Percentiles rank a stretch among this genome's conserved stretches.
Conservation (phyloP, 306 rosid genomes). For the Arachis stenosperma region DNA sequence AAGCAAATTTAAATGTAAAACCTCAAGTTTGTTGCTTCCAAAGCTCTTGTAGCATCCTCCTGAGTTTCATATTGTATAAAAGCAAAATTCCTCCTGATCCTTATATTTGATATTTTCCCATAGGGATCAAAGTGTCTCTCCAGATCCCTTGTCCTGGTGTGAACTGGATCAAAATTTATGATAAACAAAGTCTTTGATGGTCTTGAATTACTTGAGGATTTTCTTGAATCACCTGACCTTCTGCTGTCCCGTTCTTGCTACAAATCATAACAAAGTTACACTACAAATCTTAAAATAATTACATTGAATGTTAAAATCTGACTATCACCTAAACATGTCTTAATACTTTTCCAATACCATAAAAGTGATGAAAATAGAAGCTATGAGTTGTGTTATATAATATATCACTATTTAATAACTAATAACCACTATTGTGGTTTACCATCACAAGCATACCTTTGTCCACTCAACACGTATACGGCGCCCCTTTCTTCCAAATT, state of each 20-base stretch:
- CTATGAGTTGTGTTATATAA: background rate
- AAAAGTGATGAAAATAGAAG: constrained; percentile 27
- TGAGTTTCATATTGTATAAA: constrained; percentile 76
- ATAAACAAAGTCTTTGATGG: constrained; percentile 83
- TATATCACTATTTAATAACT: too few species aligned
- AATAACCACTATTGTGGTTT: constrained; percentile 8
- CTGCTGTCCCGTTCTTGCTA: constrained; percentile 81
- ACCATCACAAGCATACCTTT: constrained; percentile 51
- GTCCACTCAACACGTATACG: constrained; percentile 88
- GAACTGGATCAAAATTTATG: constrained; percentile 81
- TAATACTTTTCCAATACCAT: constrained; percentile 7
- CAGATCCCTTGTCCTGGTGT: constrained; percentile 80
- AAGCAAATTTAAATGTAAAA: constrained; percentile 10
- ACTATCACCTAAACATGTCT: constrained; percentile 18
- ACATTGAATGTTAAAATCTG: constrained; percentile 10
- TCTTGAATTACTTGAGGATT: constrained; percentile 59
- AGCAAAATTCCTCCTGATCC: constrained; percentile 88
- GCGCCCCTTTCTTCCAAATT: constrained; percentile 86
- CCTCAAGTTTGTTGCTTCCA: constrained; percentile 81
- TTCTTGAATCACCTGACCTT: constrained; percentile 64
- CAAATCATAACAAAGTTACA: constrained; percentile 41
- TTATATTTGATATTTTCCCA: constrained; percentile 72
- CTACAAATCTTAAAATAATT: background rate
- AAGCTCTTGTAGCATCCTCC: constrained; percentile 81
- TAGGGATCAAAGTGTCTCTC: constrained; percentile 80